Conservation (phyloP, 2,329 filamentous ascomycete species). For the Colletotrichum cuscutae region DNA sequence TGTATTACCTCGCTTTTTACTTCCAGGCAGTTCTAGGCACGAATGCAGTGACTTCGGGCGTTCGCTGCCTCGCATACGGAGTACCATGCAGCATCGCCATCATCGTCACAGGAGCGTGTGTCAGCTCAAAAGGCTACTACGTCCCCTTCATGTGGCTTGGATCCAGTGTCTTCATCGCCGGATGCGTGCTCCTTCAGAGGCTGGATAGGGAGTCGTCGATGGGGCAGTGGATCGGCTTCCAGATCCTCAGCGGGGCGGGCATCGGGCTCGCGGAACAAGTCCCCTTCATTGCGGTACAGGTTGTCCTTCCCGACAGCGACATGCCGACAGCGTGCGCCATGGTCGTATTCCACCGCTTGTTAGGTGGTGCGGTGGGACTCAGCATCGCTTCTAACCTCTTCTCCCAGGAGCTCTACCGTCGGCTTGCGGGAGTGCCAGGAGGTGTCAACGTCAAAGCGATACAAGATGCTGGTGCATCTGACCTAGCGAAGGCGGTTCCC, state of each 20-base stretch:
- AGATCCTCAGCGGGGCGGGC: constrained; percentile 26
- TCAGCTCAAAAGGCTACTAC: not conserved
- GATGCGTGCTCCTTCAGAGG: not conserved
- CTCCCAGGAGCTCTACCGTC: not conserved
- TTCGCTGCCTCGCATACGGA: not conserved
- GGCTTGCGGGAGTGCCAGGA: not conserved
- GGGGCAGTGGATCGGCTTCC: constrained; percentile 24
- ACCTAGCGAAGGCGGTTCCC: not conserved
- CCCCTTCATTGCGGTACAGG: constrained; percentile 31
- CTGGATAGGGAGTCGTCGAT: not conserved
- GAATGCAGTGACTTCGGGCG: not conserved
- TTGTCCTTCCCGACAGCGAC: constrained; percentile 25
- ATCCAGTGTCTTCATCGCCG: not conserved
- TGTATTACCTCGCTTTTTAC: not conserved
- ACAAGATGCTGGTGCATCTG: not conserved
- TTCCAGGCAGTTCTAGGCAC: not conserved
- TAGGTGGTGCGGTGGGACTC: not conserved
- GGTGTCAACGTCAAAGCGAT: not conserved
- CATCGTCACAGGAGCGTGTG: not conserved
- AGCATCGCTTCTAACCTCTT: constrained; percentile 9
- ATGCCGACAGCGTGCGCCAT: not conserved
- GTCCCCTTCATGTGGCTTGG: not conserved
- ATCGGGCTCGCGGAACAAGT: constrained; percentile 29
- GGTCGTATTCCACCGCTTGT: not conserved
- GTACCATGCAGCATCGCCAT: not conserved